These are phyloP conservation scores for Verbascum thapsus DNA, from an alignment of 257 asterid species.

Conservation along the genomic window DNA sequence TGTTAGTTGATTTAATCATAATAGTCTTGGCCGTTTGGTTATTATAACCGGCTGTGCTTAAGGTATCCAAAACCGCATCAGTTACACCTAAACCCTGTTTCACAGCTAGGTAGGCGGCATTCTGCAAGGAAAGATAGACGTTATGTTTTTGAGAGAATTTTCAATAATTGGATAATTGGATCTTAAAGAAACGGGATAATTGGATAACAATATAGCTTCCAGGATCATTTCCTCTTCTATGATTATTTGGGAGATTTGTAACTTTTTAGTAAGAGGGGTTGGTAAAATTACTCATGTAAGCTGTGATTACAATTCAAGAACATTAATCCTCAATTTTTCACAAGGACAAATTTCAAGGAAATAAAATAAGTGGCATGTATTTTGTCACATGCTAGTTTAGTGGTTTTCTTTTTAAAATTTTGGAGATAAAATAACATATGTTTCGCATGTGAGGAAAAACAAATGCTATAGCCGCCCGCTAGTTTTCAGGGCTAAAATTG, in stretches of 20 bases:
- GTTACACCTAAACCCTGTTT: constrained; percentile 67
- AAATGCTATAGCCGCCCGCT: too few relatives aligned
- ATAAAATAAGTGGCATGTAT: too few relatives aligned
- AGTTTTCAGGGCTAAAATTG: too few relatives aligned
- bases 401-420: too few relatives aligned
- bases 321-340: too few relatives aligned
- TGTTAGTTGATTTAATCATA: constrained; percentile 63
- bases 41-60: constrained; percentile 53
- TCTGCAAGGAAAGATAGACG: constrained; percentile 42
- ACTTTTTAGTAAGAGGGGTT: background rate
- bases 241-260: background rate
- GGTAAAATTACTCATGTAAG: too few relatives aligned
- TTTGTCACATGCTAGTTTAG: too few relatives aligned
- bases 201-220: background rate
- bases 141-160: background rate
- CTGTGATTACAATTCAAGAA: too few relatives aligned
- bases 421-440: too few relatives aligned
- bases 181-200: background rate
- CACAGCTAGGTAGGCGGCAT: constrained; percentile 75
- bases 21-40: constrained; percentile 57
- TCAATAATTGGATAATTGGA: background rate
- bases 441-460: too few relatives aligned
- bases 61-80: constrained; percentile 58
- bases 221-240: background rate
- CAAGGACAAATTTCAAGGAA: too few relatives aligned